A percentile compares a stretch with the other conserved stretches of the same genome.
phyloP scores from a whole-genome alignment of 352 stramenopile genomes.

The Phytopythium vexans region DNA sequence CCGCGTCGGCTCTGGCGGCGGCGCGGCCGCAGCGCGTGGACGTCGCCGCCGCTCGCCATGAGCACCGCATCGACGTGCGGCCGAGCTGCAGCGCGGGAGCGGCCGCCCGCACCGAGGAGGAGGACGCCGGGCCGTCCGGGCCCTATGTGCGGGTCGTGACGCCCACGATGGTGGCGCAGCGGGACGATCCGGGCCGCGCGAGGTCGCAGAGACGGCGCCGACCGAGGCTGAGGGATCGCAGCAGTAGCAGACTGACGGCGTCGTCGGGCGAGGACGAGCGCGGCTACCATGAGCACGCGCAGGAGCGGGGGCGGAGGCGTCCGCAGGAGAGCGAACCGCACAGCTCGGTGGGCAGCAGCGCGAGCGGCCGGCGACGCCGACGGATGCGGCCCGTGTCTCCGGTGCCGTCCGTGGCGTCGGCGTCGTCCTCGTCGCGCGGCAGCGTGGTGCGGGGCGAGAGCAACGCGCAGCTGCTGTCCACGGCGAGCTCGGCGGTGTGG shows the following conservation, averaged over 20 bases:
- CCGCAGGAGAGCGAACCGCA: neutral
- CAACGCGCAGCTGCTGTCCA: constrained; percentile 27
- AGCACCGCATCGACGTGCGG: constrained; percentile 4
- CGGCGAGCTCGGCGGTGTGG: constrained; percentile 36
- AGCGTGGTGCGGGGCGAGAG: constrained; percentile 2
- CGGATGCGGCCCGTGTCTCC: neutral
- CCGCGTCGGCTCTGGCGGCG: neutral
- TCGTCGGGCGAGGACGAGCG: neutral
- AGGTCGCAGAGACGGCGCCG: neutral
- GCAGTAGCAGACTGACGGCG: neutral
- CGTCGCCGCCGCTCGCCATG: neutral
- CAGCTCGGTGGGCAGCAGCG: neutral
- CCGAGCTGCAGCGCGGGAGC: neutral
- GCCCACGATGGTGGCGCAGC: neutral
- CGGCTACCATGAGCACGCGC: neutral
- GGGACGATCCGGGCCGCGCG: neutral
- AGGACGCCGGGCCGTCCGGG: neutral
- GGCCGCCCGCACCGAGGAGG: neutral
- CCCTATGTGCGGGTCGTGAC: constrained; percentile 1
- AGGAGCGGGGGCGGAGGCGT: neutral
- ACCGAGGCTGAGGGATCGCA: neutral
- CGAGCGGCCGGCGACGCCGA: neutral
- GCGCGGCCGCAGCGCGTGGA: constrained; percentile 1
- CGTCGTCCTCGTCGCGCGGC: neutral
- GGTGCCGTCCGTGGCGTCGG: neutral